These are phyloP conservation scores for Oryza rufipogon DNA, from an alignment of 176 grass and related monocot species.

Conservation along the genomic window DNA sequence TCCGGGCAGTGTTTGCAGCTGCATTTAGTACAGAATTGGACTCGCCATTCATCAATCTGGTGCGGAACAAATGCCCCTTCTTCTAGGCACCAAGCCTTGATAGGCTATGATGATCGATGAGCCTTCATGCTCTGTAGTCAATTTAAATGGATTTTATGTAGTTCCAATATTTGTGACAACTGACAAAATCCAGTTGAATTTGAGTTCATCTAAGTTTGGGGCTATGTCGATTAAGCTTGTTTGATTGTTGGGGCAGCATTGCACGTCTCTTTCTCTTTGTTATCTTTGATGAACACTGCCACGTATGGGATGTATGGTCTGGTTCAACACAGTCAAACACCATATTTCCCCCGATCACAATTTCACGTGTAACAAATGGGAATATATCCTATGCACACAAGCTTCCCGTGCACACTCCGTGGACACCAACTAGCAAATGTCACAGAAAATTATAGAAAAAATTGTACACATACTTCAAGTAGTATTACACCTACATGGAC, in stretches of 20 bases:
- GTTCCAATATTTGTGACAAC: not conserved
- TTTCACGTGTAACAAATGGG: not conserved
- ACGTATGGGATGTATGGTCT: not conserved
- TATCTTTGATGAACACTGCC: not conserved
- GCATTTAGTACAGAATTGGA: not conserved
- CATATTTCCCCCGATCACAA: not conserved
- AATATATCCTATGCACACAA: too few species aligned
- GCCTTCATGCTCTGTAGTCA: not conserved
- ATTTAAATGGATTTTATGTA: slow-evolving; percentile 13
- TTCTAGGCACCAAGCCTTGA: not conserved
- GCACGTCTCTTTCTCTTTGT: not conserved
- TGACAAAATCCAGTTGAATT: not conserved
- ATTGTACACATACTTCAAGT: too few species aligned
- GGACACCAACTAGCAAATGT: too few species aligned
- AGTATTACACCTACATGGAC: too few species aligned
- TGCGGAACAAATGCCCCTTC: not conserved
- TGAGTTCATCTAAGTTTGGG: not conserved
- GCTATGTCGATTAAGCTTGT: not conserved
- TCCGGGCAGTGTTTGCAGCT: not conserved
- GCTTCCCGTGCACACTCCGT: too few species aligned
- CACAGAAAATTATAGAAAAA: too few species aligned
- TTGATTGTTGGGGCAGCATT: not conserved
- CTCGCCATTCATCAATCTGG: slow-evolving; percentile 11
- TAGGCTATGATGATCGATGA: not conserved
- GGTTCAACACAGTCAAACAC: not conserved